These are phyloP conservation scores for Podaxis mareebaensis DNA, from an alignment of 768 basidiomycete species.

Conservation along the genomic window DNA sequence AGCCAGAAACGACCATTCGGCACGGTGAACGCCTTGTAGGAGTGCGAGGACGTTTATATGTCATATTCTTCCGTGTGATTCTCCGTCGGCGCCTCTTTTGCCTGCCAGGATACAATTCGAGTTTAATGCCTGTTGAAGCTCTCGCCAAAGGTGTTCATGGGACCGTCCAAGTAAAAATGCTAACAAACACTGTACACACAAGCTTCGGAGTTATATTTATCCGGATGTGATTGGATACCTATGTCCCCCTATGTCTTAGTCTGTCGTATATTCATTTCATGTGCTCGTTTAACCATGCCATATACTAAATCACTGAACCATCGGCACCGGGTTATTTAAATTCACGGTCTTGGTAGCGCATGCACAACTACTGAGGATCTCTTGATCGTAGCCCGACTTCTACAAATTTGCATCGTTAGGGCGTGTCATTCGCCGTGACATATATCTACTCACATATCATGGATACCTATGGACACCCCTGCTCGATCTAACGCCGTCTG, in stretches of 20 bases:
- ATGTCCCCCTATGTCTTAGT: too few species aligned
- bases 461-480: neutral
- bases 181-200: neutral
- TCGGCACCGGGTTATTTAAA: neutral
- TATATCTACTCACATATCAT: neutral
- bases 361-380: neutral
- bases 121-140: too few species aligned
- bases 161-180: too few species aligned
- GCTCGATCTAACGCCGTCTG: neutral
- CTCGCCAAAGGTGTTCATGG: too few species aligned
- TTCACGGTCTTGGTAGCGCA: neutral
- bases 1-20: neutral
- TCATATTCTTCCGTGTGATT: too few species aligned
- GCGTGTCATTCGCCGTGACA: neutral
- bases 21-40: neutral
- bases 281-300: neutral
- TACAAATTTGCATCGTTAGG: neutral
- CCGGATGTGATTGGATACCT: neutral
- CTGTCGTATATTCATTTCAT: neutral
- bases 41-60: neutral
- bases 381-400: neutral
- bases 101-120: too few species aligned
- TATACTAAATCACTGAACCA: neutral
- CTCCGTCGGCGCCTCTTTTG: too few species aligned
- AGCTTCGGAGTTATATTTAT: neutral